Evolutionary conservation across 805 yeast genomes (phyloP), one percentile per base, ranked within the genome.

Genomic region (Barnettozyma vustinii): DNA sequence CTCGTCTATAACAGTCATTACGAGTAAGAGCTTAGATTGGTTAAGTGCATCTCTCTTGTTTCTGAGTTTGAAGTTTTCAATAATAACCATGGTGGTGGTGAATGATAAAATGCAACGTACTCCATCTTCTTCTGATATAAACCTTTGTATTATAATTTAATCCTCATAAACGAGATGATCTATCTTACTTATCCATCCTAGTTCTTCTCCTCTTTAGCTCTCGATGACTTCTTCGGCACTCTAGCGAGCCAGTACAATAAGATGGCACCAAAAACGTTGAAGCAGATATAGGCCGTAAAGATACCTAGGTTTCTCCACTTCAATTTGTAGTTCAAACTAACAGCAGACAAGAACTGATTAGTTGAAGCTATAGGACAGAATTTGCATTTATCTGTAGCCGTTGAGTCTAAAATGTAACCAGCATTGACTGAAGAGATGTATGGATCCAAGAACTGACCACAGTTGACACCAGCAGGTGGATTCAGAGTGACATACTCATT

Each of bases 301-400:
- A 81, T 71, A 55, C 87, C 87, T 54, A 72, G 73, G 61, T 81
- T 77, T 73, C 87, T 78, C 86, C 87, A 81, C 69, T 83, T 77
- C 57, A 77, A 69, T 15, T 56, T 49, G 64, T 69, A 73, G 21
- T 57, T 56, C 41, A 71, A 67, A 47, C 66, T 61, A 52, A 65
- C 74, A 64, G 62, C 52, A 0, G 50, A 65, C 64, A 88, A 77
- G 63, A 71, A 88, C 4, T 68, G 72, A 62, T 87, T 79, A 18
- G 92, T 86, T n/a, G 63, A 56, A 13, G 67, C 55, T 57, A 77
- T 69, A 35, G 79, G 66, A 67, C 96, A 87, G 69, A 69, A 84
- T 8, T 65, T 53, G 68, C 96, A 88, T 10, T 58, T 48, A 1
- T 66, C 58, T 16, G 87, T 77, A 75, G 50, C 30, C n/a, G 40